Evolutionary conservation across 495 filamentous ascomycete species (phyloP).

Genomic region (Neurospora sp.): DNA sequence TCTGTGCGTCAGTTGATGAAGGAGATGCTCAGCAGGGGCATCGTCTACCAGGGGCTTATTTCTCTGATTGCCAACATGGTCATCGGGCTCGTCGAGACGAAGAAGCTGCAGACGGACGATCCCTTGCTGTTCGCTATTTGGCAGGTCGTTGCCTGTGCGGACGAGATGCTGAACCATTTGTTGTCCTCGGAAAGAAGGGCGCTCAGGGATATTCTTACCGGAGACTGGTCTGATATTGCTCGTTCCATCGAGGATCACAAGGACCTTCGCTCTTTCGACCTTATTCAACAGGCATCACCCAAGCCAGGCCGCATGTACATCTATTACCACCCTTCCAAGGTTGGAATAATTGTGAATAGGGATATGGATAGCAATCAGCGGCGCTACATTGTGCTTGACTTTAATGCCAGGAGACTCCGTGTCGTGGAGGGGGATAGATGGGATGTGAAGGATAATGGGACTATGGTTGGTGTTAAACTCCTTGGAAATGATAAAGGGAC

Average conservation of each 20-base stretch:
- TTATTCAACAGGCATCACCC: not conserved
- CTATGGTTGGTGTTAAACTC: not conserved
- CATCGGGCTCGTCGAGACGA: not conserved
- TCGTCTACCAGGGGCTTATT: not conserved
- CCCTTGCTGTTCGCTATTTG: not conserved
- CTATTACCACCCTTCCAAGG: not conserved
- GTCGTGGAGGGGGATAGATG: not conserved
- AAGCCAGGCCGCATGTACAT: not conserved
- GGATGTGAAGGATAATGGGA: not conserved
- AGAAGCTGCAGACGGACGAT: not conserved
- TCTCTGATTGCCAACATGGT: not conserved
- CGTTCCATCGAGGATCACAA: not conserved
- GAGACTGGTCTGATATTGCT: not conserved
- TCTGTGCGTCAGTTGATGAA: not conserved
- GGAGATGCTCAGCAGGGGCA: not conserved
- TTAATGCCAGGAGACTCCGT: not conserved
- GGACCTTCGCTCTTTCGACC: not conserved
- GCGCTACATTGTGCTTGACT: not conserved
- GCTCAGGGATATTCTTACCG: not conserved
- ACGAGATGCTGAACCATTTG: not conserved
- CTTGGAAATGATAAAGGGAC: not conserved
- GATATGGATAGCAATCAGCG: not conserved
- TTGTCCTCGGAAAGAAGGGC: not conserved
- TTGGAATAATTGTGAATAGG: not conserved
- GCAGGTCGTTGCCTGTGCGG: not conserved